A percentile compares a stretch with the other conserved stretches of the same genome.
Conservation (phyloP, 495 filamentous ascomycete species). For the Podospora fimiseda region DNA sequence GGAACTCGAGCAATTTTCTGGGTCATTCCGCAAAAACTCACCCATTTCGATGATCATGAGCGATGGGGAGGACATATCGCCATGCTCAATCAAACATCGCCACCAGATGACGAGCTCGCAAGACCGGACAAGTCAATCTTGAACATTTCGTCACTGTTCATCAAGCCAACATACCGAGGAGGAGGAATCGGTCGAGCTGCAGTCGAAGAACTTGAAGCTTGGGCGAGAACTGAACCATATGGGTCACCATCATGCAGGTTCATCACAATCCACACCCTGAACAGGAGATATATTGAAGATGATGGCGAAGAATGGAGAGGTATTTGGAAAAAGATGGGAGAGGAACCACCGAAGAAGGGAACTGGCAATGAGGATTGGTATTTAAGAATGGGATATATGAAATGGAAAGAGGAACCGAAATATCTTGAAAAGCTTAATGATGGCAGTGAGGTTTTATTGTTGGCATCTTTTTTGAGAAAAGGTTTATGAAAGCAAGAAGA, state of each 20-base stretch:
- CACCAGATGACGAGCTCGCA: neutral
- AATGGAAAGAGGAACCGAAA: conserved; percentile 6
- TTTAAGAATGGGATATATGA: conserved; percentile 12
- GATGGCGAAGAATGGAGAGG: conserved; percentile 6
- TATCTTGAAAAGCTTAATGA: neutral
- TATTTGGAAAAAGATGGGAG: neutral
- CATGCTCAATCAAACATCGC: neutral
- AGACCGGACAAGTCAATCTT: neutral
- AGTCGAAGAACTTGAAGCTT: neutral
- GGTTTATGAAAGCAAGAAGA: neutral
- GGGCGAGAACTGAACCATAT: conserved; percentile 1
- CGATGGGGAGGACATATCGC: neutral
- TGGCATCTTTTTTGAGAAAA: conserved; percentile 4
- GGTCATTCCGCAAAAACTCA: neutral
- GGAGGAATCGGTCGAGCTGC: neutral
- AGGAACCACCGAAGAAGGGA: conserved; percentile 1
- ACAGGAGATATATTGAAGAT: conserved; percentile 7
- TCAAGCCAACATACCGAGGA: neutral
- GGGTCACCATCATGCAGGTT: neutral
- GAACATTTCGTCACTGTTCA: conserved; percentile 1
- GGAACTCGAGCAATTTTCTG: neutral
- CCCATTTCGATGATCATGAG: neutral
- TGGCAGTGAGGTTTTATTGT: conserved; percentile 4
- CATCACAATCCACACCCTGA: conserved; percentile 4
- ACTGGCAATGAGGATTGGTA: conserved; percentile 12